Evolutionary conservation across 495 filamentous ascomycete genomes (phyloP), one percentile per base, ranked within the genome.

Genomic region (Penicillium odoratum): DNA sequence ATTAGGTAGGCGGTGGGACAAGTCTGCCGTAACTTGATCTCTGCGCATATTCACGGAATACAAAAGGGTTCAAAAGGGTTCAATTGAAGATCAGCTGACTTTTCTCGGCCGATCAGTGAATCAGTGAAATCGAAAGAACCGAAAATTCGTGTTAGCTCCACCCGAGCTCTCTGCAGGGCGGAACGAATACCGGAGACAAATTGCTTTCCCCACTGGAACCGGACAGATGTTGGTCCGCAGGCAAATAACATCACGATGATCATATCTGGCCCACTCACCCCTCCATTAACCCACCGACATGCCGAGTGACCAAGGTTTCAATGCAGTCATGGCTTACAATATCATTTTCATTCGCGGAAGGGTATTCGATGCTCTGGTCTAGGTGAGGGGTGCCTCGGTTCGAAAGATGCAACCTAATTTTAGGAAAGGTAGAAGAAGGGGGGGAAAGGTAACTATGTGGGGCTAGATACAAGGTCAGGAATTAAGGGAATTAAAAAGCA

Each of bases 201-300:
- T 5, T 48, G 31, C 51, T 51, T 52, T 15, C 89, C 92, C 25
- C 51, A 44, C 84, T 21, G 52, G 53, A 54, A 28, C 51, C 64
- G 61, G 64, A 58, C 47, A 34, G 60, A 64, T 40, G 31, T 67
- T 63, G 54, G 54, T 51, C 61, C 60, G 60, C 48, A 25, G 33
- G 29, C 38, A 28, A 34, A 45, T 65, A 42, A 58, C 50, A 60
- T 62, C 59, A 65, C 55, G 53, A 59, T 60, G 61, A 63, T 51
- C 61, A 56, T 45, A 54, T 52, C 29, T 51, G 61, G 46, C 33
- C 56, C 57, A 49, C 56, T 11, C n/a, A 45, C 44, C 53, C 61
- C 53, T 50, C 42, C 34, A 48, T 59, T 34, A 36, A 28, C 38
- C 51, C 33, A 11, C 10, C 10, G 13, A 36, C 33, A 36, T 36